Evolutionary conservation across 2,329 filamentous ascomycete species (phyloP).

Genomic region (Diaporthe amygdali): DNA sequence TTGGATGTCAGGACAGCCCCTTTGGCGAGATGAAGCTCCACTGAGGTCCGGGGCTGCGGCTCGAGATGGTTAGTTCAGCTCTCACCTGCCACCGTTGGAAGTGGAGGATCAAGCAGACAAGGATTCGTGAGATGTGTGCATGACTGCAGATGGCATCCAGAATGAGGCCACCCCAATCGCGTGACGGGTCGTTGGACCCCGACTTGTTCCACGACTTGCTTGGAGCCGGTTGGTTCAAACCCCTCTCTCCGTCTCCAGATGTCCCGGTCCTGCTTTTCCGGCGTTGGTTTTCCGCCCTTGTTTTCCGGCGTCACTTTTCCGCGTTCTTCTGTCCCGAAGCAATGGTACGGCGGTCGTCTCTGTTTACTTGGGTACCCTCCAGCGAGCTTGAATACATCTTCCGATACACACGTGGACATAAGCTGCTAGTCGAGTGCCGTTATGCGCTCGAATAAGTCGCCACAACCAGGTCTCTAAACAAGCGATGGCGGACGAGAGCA

Average conservation of each 20-base stretch:
- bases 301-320: neutral
- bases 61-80: neutral
- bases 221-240: slow-evolving; percentile 7
- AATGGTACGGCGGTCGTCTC: neutral
- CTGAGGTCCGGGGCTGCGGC: neutral
- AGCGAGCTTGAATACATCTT: neutral
- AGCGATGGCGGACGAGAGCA: neutral
- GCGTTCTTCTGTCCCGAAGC: neutral
- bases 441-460: neutral
- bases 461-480: neutral
- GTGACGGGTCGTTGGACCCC: neutral
- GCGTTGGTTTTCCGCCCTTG: neutral
- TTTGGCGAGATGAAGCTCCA: neutral
- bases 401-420: neutral
- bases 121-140: neutral
- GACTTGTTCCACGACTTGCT: neutral
- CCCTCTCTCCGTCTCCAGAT: slow-evolving; percentile 2
- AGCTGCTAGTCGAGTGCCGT: neutral
- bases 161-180: neutral
- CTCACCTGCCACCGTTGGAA: neutral
- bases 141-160: neutral
- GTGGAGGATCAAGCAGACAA: neutral
- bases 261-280: neutral
- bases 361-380: neutral
- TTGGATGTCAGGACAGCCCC: neutral